Evolutionary conservation across 169 alveolate genomes (phyloP).

Genomic region (Plasmodium falciparum): DNA sequence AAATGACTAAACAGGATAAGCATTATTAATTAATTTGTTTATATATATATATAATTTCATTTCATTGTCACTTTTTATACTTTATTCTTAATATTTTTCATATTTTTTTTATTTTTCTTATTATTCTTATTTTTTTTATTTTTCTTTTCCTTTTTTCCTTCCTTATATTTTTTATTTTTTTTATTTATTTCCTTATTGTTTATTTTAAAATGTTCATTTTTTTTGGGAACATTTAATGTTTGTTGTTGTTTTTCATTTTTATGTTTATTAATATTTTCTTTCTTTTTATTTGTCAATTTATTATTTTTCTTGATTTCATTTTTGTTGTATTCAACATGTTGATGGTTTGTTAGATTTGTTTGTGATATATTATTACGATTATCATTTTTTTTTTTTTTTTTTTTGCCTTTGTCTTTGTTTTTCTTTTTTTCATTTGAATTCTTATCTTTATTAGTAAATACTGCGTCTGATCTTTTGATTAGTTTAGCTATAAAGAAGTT

Average conservation of each 20-base stretch:
- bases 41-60: too few species aligned
- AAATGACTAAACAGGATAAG: too few species aligned
- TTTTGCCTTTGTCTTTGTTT: not conserved
- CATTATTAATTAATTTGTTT: too few species aligned
- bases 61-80: too few species aligned
- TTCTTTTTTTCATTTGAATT: not conserved
- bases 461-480: constrained; percentile 92
- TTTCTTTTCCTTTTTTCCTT: not conserved
- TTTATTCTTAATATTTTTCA: too few species aligned
- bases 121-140: not conserved
- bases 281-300: not conserved
- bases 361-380: not conserved
- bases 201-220: not conserved
- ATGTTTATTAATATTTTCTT: not conserved
- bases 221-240: not conserved
- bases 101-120: not conserved
- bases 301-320: not conserved
- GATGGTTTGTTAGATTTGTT: not conserved
- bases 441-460: constrained; percentile 67
- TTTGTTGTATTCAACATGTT: not conserved
- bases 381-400: not conserved
- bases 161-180: not conserved
- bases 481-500: constrained; percentile 98
- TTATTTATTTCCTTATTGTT: not conserved
- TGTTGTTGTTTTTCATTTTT: not conserved